A percentile compares a stretch with the other conserved stretches of the same genome.
Conservation (phyloP, 2,329 filamentous ascomycete species). For the Elsinoe fawcettii region DNA sequence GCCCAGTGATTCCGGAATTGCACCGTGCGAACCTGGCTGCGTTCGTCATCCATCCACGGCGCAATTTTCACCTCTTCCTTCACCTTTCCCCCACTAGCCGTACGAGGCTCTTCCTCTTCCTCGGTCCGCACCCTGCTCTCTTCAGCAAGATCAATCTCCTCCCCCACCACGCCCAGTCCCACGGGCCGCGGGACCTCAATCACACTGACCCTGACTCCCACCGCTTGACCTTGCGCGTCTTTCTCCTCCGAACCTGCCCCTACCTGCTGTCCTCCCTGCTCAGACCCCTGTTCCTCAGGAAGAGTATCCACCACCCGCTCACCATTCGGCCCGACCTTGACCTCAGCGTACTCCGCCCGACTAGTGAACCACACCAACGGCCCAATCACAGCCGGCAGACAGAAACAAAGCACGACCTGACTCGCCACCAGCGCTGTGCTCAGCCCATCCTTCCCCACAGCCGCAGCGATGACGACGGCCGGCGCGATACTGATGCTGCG, state of each 20-base stretch:
- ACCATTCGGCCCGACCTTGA: constrained; percentile 67
- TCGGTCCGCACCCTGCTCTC: constrained; percentile 2
- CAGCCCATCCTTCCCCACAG: constrained; percentile 63
- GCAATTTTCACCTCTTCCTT: background rate
- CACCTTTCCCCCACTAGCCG: background rate
- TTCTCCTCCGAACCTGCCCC: background rate
- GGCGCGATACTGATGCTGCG: constrained; percentile 74
- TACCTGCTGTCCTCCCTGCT: background rate
- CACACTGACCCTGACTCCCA: background rate
- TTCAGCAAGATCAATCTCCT: background rate
- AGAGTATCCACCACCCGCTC: constrained; percentile 31
- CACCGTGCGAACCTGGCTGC: constrained; percentile 17
- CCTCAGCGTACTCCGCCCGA: constrained; percentile 51
- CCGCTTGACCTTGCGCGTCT: background rate
- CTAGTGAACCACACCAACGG: constrained; percentile 83
- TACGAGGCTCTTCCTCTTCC: background rate
- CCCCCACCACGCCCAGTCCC: background rate
- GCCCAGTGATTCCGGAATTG: constrained; percentile 69
- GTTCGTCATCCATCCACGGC: constrained; percentile 1
- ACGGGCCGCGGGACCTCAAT: background rate
- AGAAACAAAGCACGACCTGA: constrained; percentile 71
- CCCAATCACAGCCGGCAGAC: constrained; percentile 71
- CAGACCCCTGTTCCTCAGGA: constrained; percentile 28
- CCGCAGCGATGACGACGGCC: constrained; percentile 73
- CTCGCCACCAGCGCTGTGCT: constrained; percentile 64